Base-by-base conservation (phyloP, 495 filamentous ascomycete species). In the Echria macrotheca region DNA sequence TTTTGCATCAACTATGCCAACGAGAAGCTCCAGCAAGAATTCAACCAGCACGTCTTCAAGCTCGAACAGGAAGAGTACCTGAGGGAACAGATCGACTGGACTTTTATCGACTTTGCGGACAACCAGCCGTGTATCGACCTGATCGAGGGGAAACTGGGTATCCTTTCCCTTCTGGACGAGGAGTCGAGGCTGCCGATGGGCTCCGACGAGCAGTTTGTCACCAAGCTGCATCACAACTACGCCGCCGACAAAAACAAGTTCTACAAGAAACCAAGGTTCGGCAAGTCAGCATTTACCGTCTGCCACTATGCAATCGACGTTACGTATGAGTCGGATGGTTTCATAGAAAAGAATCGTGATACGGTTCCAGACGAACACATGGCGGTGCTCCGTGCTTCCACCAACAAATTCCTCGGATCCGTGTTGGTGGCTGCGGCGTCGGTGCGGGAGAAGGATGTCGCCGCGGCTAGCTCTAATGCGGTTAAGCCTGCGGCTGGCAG, bases 1-100 rank as follows among this genome's bases (percentile, higher is more conserved):
- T 99, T 99, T 68, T 99, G 93, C 66, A 99, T 99, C 78, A 99
- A 99, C 71, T 99, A 97, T 58, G 93, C 93, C 64, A 99, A 99
- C 68, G 93, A 99, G 69, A 99, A 99, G 67, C 72, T 99, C 26
- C 93, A 99, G 62, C 93, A 99, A 62, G 94, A 99, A 59, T 99
- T 99, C 75, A 99, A 99, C 67, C 89, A 94, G 67, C 93, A 99
- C 57, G 93, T 99, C n/a, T 99, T 99, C 81, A 96, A 97, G 64
- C 79, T 99, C 15, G 93, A 99, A 66, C 93, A 99, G 66, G 94
- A 97, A 69, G 93, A 99, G 70, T 99, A 99, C 69, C 78, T 96
- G 10, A 79, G 86, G 24, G 93, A 99, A 63, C 75, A 97, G 70
- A 99, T 99, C 55, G 91, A 97, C 64, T 99, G 93, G 93, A 95